These are phyloP conservation scores for Entamoeba moshkovskii DNA, from an alignment of 208 protist species.

Conservation along the genomic window DNA sequence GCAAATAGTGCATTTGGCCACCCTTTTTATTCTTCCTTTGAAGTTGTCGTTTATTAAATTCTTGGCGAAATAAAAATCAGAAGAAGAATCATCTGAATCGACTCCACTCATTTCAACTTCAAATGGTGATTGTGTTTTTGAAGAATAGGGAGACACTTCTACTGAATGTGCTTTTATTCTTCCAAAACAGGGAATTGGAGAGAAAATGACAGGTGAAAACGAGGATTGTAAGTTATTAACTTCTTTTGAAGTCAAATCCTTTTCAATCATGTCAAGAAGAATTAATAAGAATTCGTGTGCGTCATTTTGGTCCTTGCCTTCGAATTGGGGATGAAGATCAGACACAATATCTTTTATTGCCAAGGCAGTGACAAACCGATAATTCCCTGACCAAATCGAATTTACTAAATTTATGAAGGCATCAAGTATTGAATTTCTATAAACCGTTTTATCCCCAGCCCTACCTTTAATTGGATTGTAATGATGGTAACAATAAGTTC, in stretches of 20 bases:
- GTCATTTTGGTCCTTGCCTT: not conserved
- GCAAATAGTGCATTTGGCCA: not conserved
- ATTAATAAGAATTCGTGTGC: not conserved
- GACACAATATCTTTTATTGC: not conserved
- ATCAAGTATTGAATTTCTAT: not conserved
- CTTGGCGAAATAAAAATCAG: not conserved
- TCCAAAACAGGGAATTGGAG: not conserved
- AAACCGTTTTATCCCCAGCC: not conserved
- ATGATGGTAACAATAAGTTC: not conserved
- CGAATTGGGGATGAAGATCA: not conserved
- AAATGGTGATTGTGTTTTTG: not conserved
- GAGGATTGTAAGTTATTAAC: not conserved
- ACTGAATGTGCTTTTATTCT: not conserved
- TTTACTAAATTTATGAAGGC: not conserved
- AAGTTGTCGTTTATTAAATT: not conserved
- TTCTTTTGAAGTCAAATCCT: not conserved
- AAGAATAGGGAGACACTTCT: not conserved
- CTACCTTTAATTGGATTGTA: not conserved
- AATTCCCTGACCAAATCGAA: not conserved
- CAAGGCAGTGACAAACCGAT: not conserved
- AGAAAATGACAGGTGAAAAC: not conserved
- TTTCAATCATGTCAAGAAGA: not conserved
- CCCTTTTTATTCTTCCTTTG: not conserved
- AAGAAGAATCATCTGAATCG: not conserved
- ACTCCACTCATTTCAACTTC: not conserved